Base-by-base conservation (phyloP, 768 basidiomycete species). In the Clitopilus passeckerianus region DNA sequence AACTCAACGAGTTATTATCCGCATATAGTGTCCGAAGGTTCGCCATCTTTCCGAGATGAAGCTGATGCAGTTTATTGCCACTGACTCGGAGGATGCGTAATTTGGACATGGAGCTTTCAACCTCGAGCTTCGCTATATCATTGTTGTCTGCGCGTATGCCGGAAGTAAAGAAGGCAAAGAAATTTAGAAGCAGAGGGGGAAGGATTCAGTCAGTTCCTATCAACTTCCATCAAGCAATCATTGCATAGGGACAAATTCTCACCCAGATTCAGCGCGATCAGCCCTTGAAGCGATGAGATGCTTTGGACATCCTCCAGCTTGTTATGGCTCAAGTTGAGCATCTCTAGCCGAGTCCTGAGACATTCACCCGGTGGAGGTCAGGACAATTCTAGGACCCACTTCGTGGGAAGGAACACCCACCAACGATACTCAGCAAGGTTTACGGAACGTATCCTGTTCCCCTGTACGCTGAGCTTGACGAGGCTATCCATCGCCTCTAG, bases 11-110 rank as follows among this genome's bases (percentile, higher is more conserved):
- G 69, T 97, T 96, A 71, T 88, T 87, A 78, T 99, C 97, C 72
- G 91, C 85, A 71, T 97, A 98, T 14, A 99, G 83, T 69, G 92
- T 96, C 64, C 94, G 85, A 66, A 98, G 74, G 71, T 86, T 87
- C 1, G 83, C 76, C 69, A 91, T 83, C 34, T 77, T 72, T 34
- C 79, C 79, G 64, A 82, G 80, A 67, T 93, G 80, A 58, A 99
- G 78, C 59, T 75, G 70, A 55, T 79, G 73, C 64, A 99, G 72
- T 37, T 84, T 80, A 74, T 99, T 99, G 68, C 85, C 83, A 77
- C 90, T 94, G 56, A 89, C 76, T 33, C 93, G 88, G 56, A 98
- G 83, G 53, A 93, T 87, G n/a, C 91, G 86, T 64, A 99, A 73
- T 63, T 82, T 83, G 33, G 81, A 72, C 83, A 95, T 84, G 43